Conservation (phyloP, 179 eudicot species). For the Silene coronaria region DNA sequence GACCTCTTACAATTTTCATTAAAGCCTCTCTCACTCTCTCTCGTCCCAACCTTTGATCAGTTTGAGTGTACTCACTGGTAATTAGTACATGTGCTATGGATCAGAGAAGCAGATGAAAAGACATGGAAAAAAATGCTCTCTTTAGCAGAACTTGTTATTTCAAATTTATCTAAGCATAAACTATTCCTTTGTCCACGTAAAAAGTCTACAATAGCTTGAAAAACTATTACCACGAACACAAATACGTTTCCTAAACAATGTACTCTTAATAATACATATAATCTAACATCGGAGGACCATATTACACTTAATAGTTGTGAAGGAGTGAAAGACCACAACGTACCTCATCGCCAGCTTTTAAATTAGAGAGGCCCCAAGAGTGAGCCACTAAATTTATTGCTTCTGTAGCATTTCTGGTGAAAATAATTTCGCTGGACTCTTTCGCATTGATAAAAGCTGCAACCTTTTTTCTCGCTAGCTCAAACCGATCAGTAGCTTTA, state of each 20-base stretch:
- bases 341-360: conserved; percentile 84
- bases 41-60: background rate
- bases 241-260: background rate
- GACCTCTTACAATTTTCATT: background rate
- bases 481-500: conserved; percentile 88
- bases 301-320: background rate
- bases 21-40: background rate
- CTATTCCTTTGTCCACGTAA: background rate
- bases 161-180: background rate
- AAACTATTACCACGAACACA: background rate
- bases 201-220: background rate
- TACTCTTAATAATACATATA: background rate
- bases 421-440: conserved; percentile 67
- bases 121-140: too few species aligned
- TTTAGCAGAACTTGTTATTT: background rate
- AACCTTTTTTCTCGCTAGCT: conserved; percentile 80
- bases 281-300: background rate
- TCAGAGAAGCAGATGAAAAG: too few species aligned
- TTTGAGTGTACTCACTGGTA: background rate
- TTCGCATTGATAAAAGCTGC: conserved; percentile 84
- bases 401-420: conserved; percentile 96
- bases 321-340: background rate
- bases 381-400: conserved; percentile 92
- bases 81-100: background rate
- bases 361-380: conserved; percentile 84